Percentiles rank a stretch among this genome's conserved stretches.
phyloP scores from a whole-genome alignment of 495 filamentous ascomycete genomes.

The Pyrenula massariospora region DNA sequence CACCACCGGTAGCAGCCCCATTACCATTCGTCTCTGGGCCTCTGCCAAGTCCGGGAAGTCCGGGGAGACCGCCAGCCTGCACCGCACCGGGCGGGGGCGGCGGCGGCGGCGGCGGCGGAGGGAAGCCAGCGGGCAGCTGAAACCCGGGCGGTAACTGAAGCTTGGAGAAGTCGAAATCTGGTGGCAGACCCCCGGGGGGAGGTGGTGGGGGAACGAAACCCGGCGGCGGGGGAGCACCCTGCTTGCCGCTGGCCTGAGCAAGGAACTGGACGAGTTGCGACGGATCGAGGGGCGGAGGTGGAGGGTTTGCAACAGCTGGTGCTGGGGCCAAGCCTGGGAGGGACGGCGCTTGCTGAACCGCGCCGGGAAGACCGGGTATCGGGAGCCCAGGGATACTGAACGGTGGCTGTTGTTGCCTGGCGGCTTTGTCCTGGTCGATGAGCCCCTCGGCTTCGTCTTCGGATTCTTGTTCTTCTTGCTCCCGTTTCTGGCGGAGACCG shows the following conservation, averaged over 20 bases:
- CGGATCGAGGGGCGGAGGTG: constrained; percentile 13
- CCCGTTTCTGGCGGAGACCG: constrained; percentile 65
- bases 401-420: constrained; percentile 2
- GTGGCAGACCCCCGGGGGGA: constrained; percentile 37
- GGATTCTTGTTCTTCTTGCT: constrained; percentile 84
- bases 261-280: constrained; percentile 19
- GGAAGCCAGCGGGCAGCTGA: constrained; percentile 24
- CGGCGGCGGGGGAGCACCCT: constrained; percentile 33
- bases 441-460: constrained; percentile 88
- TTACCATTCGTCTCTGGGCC: constrained; percentile 5
- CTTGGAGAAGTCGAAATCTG: constrained; percentile 56
- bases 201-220: constrained; percentile 35
- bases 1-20: constrained; percentile 3
- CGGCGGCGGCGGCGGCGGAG: constrained; percentile 32
- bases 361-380: constrained; percentile 42
- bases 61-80: constrained; percentile 30
- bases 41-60: constrained; percentile 29
- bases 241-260: constrained; percentile 16
- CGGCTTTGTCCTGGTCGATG: constrained; percentile 84
- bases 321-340: constrained; percentile 34
- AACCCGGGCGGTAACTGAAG: constrained; percentile 36
- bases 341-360: constrained; percentile 44
- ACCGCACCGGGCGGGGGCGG: constrained; percentile 21
- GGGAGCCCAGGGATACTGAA: constrained; percentile 16
- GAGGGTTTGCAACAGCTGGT: constrained; percentile 19